Evolutionary conservation across 805 yeast genomes (phyloP).

Genomic region (Aciculoconidium aculeatum): DNA sequence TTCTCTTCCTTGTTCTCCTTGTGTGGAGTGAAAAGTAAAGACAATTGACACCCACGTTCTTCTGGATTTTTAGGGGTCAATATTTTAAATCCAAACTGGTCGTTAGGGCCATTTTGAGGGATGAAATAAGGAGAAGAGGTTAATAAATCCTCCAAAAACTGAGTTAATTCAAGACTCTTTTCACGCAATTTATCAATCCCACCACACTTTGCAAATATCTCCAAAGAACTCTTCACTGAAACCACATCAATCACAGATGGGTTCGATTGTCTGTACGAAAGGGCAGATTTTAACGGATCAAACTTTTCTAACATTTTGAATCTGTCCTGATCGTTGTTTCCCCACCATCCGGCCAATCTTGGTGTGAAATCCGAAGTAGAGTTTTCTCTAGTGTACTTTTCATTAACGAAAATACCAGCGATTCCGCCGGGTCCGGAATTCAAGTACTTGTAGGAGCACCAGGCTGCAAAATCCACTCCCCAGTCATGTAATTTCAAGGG

Average conservation of each 20-base stretch:
- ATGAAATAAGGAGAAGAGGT: slow-evolving; percentile 42
- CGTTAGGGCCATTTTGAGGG: slow-evolving; percentile 12
- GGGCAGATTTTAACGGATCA: slow-evolving; percentile 78
- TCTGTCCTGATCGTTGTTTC: slow-evolving; percentile 63
- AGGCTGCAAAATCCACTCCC: slow-evolving; percentile 88
- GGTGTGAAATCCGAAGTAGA: slow-evolving; percentile 40
- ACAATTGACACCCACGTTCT: slow-evolving; percentile 78
- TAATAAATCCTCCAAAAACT: slow-evolving; percentile 46
- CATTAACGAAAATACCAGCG: slow-evolving; percentile 79
- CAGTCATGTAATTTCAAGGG: slow-evolving; percentile 74
- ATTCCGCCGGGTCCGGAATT: slow-evolving; percentile 94
- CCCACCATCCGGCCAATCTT: slow-evolving; percentile 97
- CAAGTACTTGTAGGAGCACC: slow-evolving; percentile 90
- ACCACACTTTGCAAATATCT: slow-evolving; percentile 52
- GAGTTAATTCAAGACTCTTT: slow-evolving; percentile 55
- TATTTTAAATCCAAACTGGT: slow-evolving; percentile 49
- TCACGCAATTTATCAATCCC: slow-evolving; percentile 55
- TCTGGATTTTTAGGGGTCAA: slow-evolving; percentile 58
- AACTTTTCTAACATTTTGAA: slow-evolving; percentile 76
- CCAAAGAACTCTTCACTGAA: slow-evolving; percentile 60
- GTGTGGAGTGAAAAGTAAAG: slow-evolving; percentile 54
- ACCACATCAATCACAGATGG: slow-evolving; percentile 86
- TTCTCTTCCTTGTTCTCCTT: slow-evolving; percentile 29
- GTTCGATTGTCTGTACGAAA: slow-evolving; percentile 85
- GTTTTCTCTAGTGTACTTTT: slow-evolving; percentile 32